Evolutionary conservation across 257 asterid species (phyloP), one percentile per base, ranked within the genome.

Genomic region (Echites panduratus): DNA sequence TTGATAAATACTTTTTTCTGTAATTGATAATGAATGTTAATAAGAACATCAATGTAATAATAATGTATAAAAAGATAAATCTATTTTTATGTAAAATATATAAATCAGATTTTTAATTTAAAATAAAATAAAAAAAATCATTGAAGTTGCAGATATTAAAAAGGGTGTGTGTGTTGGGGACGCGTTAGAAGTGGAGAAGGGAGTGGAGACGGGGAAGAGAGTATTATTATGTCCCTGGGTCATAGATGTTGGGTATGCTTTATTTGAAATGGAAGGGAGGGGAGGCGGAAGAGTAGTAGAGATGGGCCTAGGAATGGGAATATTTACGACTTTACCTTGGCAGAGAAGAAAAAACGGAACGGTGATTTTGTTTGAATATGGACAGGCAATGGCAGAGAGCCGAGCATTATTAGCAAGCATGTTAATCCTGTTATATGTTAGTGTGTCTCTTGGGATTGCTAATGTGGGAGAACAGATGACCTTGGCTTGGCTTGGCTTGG

Each of bases 161-260:
- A 5, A 20, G 5, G 64, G 26, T 13, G 62, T 14, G 22, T 16
- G 64, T 58, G 38, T 10, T 11, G 64, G 26, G 49, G 27, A 64
- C 69, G 69, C 49, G 69, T 35, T 32, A 38, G 29, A 64, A 64
- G 49, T 38, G 69, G 17, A 19, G 10, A 9, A 41, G 38, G 38
- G 38, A 32, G 5, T 9, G 49, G 69, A 27, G 20, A 8, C 19
- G 49, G 69, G 9, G 5, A 4, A 64, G 69, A 27, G n/a, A 38
- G 49, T 64, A 64, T 64, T 64, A 64, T 64, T 64, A 17, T 64
- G 69, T 64, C 49, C 38, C 9, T 20, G 59, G 59, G 49, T 38
- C 69, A 2, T 38, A 29, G 69, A 20, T 38, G 69, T 38, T 64
- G 48, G 48, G 7, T 20, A 8, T 38, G 69, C 69, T 64, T 64